A percentile compares a stretch with the other conserved stretches of the same genome.
phyloP scores from a whole-genome alignment of 306 rosid species.

The Cucurbita moschata region DNA sequence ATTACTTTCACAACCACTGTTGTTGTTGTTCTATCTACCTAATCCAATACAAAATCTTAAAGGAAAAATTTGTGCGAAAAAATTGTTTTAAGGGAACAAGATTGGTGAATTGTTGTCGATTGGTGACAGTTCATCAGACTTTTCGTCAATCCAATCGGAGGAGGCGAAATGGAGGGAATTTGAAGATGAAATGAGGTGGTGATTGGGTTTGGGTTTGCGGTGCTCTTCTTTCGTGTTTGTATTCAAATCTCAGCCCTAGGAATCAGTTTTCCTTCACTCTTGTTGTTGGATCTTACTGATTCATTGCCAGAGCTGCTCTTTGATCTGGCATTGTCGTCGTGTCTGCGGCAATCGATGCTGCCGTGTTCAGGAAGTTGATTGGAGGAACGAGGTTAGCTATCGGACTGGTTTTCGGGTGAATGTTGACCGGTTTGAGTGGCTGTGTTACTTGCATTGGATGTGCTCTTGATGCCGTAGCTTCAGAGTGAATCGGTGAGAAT shows the following conservation, averaged over 20 bases:
- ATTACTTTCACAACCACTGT: conserved; percentile 34
- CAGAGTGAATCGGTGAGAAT: conserved; percentile 29
- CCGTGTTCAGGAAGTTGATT: conserved; percentile 2
- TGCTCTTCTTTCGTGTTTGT: not conserved
- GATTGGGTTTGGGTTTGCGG: conserved; percentile 1
- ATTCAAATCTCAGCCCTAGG: not conserved
- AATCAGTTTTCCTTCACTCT: not conserved
- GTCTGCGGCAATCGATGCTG: not conserved
- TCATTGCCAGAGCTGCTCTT: not conserved
- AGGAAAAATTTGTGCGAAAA: not conserved
- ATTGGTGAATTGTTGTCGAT: not conserved
- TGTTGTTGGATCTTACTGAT: conserved; percentile 5
- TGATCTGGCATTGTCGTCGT: not conserved
- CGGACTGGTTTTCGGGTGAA: conserved; percentile 15
- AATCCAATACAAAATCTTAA: conserved; percentile 30
- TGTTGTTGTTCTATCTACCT: conserved; percentile 34
- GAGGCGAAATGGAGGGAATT: not conserved
- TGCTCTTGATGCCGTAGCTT: conserved; percentile 27
- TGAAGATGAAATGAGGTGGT: not conserved
- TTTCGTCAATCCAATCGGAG: conserved; percentile 3
- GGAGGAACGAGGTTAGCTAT: not conserved
- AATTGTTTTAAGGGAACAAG: not conserved
- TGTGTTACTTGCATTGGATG: conserved; percentile 10
- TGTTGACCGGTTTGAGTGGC: conserved; percentile 9
- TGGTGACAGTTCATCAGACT: not conserved